Percentiles rank a stretch among this genome's conserved stretches.
Conservation (phyloP, 1,284 basidiomycete species). For the Melanopsichium pennsylvanicum region DNA sequence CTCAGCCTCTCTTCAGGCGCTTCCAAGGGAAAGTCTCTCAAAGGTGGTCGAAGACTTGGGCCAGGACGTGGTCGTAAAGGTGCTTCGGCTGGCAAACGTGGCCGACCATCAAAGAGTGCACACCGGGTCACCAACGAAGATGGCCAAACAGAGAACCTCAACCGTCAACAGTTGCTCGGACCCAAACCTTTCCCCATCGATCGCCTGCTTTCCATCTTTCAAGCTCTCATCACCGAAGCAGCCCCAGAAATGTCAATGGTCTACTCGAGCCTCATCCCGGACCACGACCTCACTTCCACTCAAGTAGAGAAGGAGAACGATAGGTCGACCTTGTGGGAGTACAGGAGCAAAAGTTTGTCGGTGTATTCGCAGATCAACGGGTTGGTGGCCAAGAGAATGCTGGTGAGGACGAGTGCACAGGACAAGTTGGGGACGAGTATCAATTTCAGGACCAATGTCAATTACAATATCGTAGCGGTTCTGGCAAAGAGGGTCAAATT, state of each 20-base stretch:
- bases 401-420: conserved; percentile 36
- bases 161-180: conserved; percentile 81
- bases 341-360: conserved; percentile 18
- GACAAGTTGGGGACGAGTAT: conserved; percentile 41
- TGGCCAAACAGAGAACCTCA: conserved; percentile 34
- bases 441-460: conserved; percentile 45
- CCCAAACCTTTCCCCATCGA: conserved; percentile 84
- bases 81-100: conserved; percentile 11
- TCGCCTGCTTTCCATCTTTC: conserved; percentile 81
- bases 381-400: conserved; percentile 38
- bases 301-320: conserved; percentile 43
- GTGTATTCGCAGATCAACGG: conserved; percentile 48
- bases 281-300: conserved; percentile 57
- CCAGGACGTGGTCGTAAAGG: conserved; percentile 34
- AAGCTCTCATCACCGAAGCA: conserved; percentile 82
- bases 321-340: conserved; percentile 36
- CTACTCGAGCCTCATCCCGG: conserved; percentile 28
- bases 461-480: conserved; percentile 28
- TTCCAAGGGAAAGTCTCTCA: conserved; percentile 27
- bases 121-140: conserved; percentile 32
- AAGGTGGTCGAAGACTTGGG: conserved; percentile 31
- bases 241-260: conserved; percentile 70
- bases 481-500: conserved; percentile 44
- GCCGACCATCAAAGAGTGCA: conserved; percentile 25
- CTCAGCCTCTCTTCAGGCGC: conserved; percentile 30